Evolutionary conservation across 192 early-diverging fungal species (phyloP).

Genomic region (Oehlia diaphana): DNA sequence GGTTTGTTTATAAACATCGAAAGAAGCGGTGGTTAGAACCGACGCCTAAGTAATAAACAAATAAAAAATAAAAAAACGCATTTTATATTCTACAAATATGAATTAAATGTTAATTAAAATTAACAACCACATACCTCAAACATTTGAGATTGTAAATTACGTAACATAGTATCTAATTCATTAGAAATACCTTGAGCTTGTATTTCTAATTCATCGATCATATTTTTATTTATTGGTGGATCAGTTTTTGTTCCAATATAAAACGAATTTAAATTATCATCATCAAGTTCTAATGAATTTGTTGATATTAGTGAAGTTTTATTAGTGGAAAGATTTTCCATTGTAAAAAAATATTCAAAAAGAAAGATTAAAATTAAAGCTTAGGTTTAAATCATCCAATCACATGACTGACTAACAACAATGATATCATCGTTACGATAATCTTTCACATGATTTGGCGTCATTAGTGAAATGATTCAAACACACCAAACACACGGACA

Average conservation of each 20-base stretch:
- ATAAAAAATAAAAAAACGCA: not conserved
- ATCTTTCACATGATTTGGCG: too few relatives aligned
- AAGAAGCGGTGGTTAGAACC: constrained; percentile 8
- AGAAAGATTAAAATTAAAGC: too few relatives aligned
- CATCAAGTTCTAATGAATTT: not conserved
- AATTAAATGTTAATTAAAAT: not conserved
- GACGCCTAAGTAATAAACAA: constrained; percentile 4
- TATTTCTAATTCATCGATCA: constrained; percentile 22
- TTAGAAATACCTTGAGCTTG: constrained; percentile 13
- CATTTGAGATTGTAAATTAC: constrained; percentile 21
- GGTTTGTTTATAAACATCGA: constrained; percentile 17
- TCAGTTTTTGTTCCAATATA: not conserved
- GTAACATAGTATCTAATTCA: constrained; percentile 20
- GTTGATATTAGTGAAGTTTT: not conserved
- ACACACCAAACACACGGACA: too few relatives aligned
- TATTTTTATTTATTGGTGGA: constrained; percentile 3
- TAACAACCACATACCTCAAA: not conserved
- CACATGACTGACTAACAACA: too few relatives aligned
- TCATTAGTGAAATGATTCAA: too few relatives aligned
- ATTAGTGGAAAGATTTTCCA: not conserved
- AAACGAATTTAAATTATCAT: not conserved
- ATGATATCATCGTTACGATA: too few relatives aligned
- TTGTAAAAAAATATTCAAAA: not conserved
- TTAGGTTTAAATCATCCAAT: too few relatives aligned
- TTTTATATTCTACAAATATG: not conserved